A percentile compares a stretch with the other conserved stretches of the same genome.
Evolutionary conservation across 2,329 filamentous ascomycete species (phyloP).

Genomic region (Talaromyces amestolkiae): DNA sequence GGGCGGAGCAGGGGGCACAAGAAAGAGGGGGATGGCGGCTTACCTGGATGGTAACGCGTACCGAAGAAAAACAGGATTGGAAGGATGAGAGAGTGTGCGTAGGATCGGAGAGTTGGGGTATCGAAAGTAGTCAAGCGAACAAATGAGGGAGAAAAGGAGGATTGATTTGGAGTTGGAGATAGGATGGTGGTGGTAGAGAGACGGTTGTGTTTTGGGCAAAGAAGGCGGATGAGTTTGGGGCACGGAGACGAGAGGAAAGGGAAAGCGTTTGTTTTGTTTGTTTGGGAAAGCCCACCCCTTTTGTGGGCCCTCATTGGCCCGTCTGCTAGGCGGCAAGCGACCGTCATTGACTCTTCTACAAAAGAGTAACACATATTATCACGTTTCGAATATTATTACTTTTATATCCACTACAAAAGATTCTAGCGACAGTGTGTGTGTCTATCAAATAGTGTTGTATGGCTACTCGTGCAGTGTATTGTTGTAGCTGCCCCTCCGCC

Average conservation of each 20-base stretch:
- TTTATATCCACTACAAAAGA: not conserved
- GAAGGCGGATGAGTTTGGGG: constrained; percentile 8
- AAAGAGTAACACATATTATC: not conserved
- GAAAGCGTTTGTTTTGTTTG: constrained; percentile 17
- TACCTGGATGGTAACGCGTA: constrained; percentile 21
- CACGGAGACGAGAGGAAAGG: constrained; percentile 1
- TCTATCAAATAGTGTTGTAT: not conserved
- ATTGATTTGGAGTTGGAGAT: constrained; percentile 19
- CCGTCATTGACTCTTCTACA: not conserved
- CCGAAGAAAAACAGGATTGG: constrained; percentile 18
- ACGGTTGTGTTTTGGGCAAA: constrained; percentile 20
- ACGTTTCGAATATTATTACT: not conserved
- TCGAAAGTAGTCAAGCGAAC: constrained; percentile 16
- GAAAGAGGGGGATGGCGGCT: constrained; percentile 21
- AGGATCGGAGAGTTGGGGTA: constrained; percentile 21
- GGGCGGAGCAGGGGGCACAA: constrained; percentile 18
- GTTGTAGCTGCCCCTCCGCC: not conserved
- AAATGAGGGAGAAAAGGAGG: constrained; percentile 23
- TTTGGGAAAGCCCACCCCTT: constrained; percentile 5
- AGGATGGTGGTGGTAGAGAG: constrained; percentile 24
- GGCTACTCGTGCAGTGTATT: not conserved
- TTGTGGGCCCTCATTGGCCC: constrained; percentile 15
- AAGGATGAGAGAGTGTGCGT: constrained; percentile 21
- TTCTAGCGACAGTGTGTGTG: not conserved
- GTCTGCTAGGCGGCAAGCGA: constrained; percentile 18